Base-by-base conservation (phyloP, 2,329 filamentous ascomycete genomes). In the Parastagonospora nodorum region DNA sequence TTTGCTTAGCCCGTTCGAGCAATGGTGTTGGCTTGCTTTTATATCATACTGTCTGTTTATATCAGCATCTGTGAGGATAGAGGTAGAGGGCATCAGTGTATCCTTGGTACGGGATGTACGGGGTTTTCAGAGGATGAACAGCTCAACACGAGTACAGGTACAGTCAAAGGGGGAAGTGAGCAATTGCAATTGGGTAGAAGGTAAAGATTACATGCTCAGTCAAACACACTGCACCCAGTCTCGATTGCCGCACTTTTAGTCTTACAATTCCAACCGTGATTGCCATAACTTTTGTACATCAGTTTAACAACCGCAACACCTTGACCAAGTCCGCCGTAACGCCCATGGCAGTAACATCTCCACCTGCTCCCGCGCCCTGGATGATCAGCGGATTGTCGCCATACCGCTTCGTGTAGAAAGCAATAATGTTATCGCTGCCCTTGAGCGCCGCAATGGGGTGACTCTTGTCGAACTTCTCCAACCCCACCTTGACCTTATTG, bases 401-500 rank as follows among this genome's bases (percentile, higher is more conserved):
- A 71, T 99, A 99, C 66, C 94, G 84, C 81, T 95, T 89, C 5
- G 94, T 99, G 77, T 97, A 96, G 81, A 99, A 97, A 80, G 88
- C 96, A 72, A 99, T 96, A 73, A 99, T 96, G 80, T 99, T 99
- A 74, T 97, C 94, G 74, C 92, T 97, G 31, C 94, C 94, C 83
- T 96, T 96, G 50, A 99, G 82, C 41, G 89, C 88, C 11, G 94
- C 94, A 77, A 99, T 97, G 10, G 94, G 90, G 70, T 95, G 91
- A 53, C 88, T 89, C 63, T 85, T 85, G 61, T 96, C 92, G 64
- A 81, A 81, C 77, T 88, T 90, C 81, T 97, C 88, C 59, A 99
- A 77, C 2, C 94, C 93, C 50, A 99, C 94, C 80, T 92, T 95
- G 73, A 97, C 89, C 63, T 86, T 79, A 72, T 90, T 88, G 55